phyloP scores from a whole-genome alignment of 257 asterid species.

The Solanum rostratum region DNA sequence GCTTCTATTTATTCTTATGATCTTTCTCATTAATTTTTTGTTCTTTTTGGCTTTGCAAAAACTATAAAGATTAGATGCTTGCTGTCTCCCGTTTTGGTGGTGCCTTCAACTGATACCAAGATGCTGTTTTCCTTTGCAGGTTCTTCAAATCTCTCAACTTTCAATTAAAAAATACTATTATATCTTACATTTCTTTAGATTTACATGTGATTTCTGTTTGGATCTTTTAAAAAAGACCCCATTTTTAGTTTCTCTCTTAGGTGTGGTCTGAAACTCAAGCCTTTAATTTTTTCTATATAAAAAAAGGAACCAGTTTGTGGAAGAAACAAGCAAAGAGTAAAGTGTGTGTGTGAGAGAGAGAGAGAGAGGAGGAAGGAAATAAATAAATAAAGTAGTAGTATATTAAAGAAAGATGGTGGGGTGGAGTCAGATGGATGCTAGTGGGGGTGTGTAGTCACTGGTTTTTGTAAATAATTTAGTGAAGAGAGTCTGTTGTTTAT shows the following conservation, averaged over 20 bases:
- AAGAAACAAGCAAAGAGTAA: neutral
- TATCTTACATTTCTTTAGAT: constrained; percentile 23
- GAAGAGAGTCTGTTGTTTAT: constrained; percentile 43
- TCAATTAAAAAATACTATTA: constrained; percentile 14
- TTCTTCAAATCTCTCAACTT: constrained; percentile 6
- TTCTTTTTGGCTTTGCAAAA: constrained; percentile 21
- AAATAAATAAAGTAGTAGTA: constrained; percentile 15
- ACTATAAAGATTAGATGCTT: constrained; percentile 51
- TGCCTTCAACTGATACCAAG: constrained; percentile 52
- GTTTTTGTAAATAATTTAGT: constrained; percentile 57
- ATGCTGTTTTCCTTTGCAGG: constrained; percentile 78
- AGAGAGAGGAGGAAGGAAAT: constrained; percentile 6
- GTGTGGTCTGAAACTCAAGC: neutral
- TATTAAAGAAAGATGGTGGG: constrained; percentile 21
- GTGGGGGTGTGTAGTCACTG: constrained; percentile 27
- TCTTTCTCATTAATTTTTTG: constrained; percentile 1
- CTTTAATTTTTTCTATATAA: neutral
- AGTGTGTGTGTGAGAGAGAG: neutral
- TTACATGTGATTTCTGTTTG: constrained; percentile 18
- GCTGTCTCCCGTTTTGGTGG: constrained; percentile 59
- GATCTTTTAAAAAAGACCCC: constrained; percentile 24
- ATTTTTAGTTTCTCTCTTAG: constrained; percentile 19
- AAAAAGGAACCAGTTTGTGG: neutral
- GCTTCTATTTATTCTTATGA: constrained; percentile 13
- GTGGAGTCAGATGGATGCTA: constrained; percentile 40